phyloP scores from a whole-genome alignment of 2,329 filamentous ascomycete genomes.

The Penicillium crustosum region DNA sequence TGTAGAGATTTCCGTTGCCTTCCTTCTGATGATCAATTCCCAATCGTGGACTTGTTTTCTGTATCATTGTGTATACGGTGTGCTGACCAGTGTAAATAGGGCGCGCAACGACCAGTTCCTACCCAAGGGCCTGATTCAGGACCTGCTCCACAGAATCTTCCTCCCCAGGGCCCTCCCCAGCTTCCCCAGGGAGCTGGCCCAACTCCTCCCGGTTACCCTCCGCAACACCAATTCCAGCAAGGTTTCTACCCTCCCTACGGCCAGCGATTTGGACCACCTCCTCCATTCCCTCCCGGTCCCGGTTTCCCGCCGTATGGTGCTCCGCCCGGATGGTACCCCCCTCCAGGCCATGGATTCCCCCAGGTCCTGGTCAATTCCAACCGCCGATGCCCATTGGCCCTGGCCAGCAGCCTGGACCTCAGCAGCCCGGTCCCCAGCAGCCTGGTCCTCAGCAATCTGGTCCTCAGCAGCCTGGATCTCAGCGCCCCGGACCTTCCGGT shows the following conservation, averaged over 20 bases:
- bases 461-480: conserved; percentile 38
- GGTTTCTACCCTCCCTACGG: conserved; percentile 49
- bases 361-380: conserved; percentile 64
- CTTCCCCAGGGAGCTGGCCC: conserved; percentile 44
- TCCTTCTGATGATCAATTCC: conserved; percentile 79
- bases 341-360: conserved; percentile 73
- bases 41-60: conserved; percentile 6
- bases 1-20: conserved; percentile 99
- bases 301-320: conserved; percentile 74
- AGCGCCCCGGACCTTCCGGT: conserved; percentile 34
- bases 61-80: conserved; percentile 4
- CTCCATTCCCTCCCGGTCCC: conserved; percentile 58
- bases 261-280: conserved; percentile 49
- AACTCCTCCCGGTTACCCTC: conserved; percentile 41
- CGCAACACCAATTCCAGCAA: conserved; percentile 43
- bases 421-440: conserved; percentile 38
- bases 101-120: conserved; percentile 45
- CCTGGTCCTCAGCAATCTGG: conserved; percentile 24
- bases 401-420: conserved; percentile 44
- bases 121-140: conserved; percentile 15
- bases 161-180: conserved; percentile 44
- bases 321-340: conserved; percentile 74
- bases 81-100: conserved; percentile 37
- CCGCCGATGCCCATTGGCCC: conserved; percentile 60
- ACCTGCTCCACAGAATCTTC: conserved; percentile 34